Base-by-base conservation (phyloP, 805 yeast species). In the Candida pseudoglaebosa region DNA sequence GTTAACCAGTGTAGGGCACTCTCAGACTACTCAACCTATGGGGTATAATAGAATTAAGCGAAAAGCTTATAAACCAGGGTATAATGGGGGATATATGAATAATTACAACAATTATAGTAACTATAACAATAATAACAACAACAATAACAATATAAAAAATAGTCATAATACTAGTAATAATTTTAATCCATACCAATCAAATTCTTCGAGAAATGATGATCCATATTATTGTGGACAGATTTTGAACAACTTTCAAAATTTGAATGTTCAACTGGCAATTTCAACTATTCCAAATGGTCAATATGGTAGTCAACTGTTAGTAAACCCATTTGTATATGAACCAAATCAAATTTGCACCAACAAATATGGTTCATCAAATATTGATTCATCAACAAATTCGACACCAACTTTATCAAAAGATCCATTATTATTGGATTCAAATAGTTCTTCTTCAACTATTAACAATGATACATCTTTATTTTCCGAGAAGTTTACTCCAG, bases 1-100 rank as follows among this genome's bases (percentile, higher is more conserved):
- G 41, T 52, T 57, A 21, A 43, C 54, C 44, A 49, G 61, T 36
- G 71, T 65, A 42, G 50, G 50, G 18, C 61, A 61, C 40, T 52
- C 29, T 5, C 5, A 26, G 13, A 8, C 26, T 8, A 22, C 29
- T 5, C 5, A 26, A 26, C 26, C 26, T 8, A 22, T 22, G 26
- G 29, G 29, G 29, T 26, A 13, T 26, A 35, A 9, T 18, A 35
- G 18, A 24, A 22, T 15, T 18, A 30, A 24, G 10, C 18, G 32
- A 24, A 26, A 28, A 35, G 37, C 13, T 21, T 26, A 26, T 26
- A 26, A 15, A 21, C 14, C 29, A 13, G 18, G 22, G 24, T 12
- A 15, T 8, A 33, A 28, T 4, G 4, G 6, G 5, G 10, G 24
- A 10, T 20, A 17, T 5, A 18, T 5, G 13, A 18, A 7, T 20